These are phyloP conservation scores for Solanum habrochaites DNA, from an alignment of 257 asterid genomes.

Conservation along the genomic window DNA sequence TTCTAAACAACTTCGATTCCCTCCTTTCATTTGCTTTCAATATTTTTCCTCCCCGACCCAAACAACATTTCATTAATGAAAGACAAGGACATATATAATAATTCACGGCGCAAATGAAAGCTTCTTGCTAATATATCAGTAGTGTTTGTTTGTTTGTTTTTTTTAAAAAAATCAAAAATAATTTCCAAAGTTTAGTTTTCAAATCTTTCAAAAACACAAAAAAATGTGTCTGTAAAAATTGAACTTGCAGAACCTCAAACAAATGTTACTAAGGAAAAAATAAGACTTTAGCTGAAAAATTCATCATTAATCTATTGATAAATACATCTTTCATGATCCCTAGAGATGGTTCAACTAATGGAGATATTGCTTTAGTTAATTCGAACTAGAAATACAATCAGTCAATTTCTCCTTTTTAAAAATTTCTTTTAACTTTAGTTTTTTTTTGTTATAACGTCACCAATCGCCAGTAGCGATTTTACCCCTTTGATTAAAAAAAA, in stretches of 20 bases:
- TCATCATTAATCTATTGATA: too few species aligned
- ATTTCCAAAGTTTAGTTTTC: neutral
- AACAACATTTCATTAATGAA: neutral
- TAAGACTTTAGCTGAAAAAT: neutral
- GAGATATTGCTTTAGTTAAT: neutral
- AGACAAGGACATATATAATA: neutral
- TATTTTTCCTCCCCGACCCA: neutral
- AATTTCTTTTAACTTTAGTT: too few species aligned
- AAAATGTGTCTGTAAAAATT: neutral
- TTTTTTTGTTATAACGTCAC: neutral
- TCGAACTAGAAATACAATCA: neutral
- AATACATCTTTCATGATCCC: too few species aligned
- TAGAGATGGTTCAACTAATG: neutral
- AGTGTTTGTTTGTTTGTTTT: neutral
- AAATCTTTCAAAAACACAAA: neutral
- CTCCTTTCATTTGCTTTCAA: neutral
- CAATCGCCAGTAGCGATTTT: too few species aligned
- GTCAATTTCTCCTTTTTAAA: neutral
- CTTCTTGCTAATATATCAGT: neutral
- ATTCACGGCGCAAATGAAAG: neutral
- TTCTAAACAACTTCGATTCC: neutral
- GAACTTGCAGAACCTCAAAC: neutral
- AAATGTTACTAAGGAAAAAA: neutral
- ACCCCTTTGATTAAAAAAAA: too few species aligned
- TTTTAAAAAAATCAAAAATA: neutral